Evolutionary conservation across 306 rosid species (phyloP).

Genomic region (Psophocarpus tetragonolobus): DNA sequence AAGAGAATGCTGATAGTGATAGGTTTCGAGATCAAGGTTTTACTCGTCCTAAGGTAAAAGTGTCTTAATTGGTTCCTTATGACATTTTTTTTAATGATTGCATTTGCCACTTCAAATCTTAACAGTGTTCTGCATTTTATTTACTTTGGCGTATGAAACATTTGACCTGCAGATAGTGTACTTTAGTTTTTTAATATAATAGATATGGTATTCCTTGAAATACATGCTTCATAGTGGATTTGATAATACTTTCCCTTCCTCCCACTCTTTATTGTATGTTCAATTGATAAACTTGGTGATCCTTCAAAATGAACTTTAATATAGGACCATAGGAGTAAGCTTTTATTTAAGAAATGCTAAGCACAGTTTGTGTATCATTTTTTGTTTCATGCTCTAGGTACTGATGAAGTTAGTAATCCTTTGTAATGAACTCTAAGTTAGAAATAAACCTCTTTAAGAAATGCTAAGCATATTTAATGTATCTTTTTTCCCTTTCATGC

Average conservation of each 20-base stretch:
- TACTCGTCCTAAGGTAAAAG: conserved; percentile 95
- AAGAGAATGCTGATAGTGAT: conserved; percentile 49
- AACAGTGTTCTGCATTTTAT: not conserved
- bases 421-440: conserved; percentile 8
- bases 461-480: not conserved
- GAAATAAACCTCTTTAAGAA: not conserved
- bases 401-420: conserved; percentile 8
- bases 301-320: conserved; percentile 7
- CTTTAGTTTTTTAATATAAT: not conserved
- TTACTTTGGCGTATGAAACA: not conserved
- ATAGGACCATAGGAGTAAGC: not conserved
- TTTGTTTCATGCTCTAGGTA: not conserved
- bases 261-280: not conserved
- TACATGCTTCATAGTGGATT: not conserved
- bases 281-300: conserved; percentile 15
- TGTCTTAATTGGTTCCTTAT: conserved; percentile 17
- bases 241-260: not conserved
- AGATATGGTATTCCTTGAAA: not conserved
- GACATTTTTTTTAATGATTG: not conserved
- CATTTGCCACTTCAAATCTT: conserved; percentile 7
- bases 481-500: conserved; percentile 25
- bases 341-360: conserved; percentile 3
- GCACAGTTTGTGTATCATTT: not conserved
- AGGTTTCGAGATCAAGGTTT: conserved; percentile 86
- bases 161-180: not conserved